Base-by-base conservation (phyloP, 2,329 filamentous ascomycete species). In the Colletotrichum sp. region DNA sequence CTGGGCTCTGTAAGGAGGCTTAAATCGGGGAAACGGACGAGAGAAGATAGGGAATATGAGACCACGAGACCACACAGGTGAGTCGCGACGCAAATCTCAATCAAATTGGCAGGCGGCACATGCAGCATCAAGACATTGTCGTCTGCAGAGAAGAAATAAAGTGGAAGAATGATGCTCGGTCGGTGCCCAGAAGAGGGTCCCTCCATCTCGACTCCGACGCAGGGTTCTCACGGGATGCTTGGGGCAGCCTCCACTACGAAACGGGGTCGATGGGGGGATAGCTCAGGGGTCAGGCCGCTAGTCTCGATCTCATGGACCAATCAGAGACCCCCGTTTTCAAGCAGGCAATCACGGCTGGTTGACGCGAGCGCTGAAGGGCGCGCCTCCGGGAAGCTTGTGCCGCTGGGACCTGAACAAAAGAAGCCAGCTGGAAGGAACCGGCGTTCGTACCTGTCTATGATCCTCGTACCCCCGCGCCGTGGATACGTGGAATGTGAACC, bases 391-490 rank as follows among this genome's bases (percentile, higher is more conserved):
- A 71, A 69, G 34, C 36, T 48, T 59, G 55, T 59, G 66, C 52
- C 66, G 56, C 67, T 18, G 34, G 65, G 62, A 55, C 38, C 28
- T 55, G 26, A 36, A 34, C 38, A 36, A 21, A 71, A 69, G 67
- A 65, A 65, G 71, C 71, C 71, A 73, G 71, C 55, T 73, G 56
- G 38, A 73, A 58, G 69, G n/a, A 66, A 32, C 58, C 38, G 1
- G 43, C 43, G 5, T 21, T 12, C 4, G 43, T 62, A 7, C n/a
- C 21, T 21, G 34, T 63, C 38, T 34, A 18, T 30, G 52, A 61
- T 68, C 56, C 56, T 38, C 58, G 65, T 28, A 32, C 21, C 24
- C 48, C 48, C 48, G 36, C 63, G n/a, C 30, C 21, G 5, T 73
- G 8, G 30, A 52, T 71, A 24, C 48, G 59, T 74, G 67, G 28